A percentile compares a stretch with the other conserved stretches of the same genome.
Conservation (phyloP, 2,329 filamentous ascomycete species). For the Colletotrichum filicis region DNA sequence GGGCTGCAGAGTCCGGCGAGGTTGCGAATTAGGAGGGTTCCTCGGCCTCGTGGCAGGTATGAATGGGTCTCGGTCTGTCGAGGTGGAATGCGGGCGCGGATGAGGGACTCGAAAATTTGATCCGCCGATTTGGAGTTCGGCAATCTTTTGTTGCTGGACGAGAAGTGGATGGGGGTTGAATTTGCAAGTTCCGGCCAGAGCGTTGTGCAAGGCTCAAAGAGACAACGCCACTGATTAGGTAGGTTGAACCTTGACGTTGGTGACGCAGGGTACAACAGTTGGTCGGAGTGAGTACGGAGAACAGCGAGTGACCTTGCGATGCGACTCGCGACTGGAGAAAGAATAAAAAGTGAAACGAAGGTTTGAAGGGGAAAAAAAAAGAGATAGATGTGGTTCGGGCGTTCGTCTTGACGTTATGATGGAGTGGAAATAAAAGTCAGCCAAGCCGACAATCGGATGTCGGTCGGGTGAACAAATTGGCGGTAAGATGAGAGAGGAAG, state of each 20-base stretch:
- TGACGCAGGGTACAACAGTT: conserved; percentile 1
- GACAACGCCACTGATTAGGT: neutral
- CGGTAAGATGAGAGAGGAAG: neutral
- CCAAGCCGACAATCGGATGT: neutral
- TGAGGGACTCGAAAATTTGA: neutral
- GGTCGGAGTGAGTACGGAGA: neutral
- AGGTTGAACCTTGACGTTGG: conserved; percentile 5
- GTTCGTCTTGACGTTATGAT: conserved; percentile 29
- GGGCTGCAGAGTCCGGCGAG: neutral
- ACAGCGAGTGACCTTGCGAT: conserved; percentile 15
- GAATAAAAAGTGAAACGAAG: conserved; percentile 30
- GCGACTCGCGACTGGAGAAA: conserved; percentile 6
- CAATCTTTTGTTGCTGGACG: neutral
- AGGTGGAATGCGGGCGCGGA: neutral
- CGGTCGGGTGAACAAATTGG: neutral
- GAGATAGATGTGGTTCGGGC: conserved; percentile 17
- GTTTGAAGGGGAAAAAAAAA: conserved; percentile 9
- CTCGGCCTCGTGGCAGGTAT: neutral
- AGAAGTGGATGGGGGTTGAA: neutral
- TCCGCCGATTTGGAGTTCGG: neutral
- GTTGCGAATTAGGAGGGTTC: neutral
- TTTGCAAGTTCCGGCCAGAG: neutral
- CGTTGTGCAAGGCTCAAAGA: neutral
- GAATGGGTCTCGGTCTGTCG: neutral
- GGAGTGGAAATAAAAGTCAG: conserved; percentile 4